phyloP scores from a whole-genome alignment of 805 yeast species.

The Teunomyces atbi region DNA sequence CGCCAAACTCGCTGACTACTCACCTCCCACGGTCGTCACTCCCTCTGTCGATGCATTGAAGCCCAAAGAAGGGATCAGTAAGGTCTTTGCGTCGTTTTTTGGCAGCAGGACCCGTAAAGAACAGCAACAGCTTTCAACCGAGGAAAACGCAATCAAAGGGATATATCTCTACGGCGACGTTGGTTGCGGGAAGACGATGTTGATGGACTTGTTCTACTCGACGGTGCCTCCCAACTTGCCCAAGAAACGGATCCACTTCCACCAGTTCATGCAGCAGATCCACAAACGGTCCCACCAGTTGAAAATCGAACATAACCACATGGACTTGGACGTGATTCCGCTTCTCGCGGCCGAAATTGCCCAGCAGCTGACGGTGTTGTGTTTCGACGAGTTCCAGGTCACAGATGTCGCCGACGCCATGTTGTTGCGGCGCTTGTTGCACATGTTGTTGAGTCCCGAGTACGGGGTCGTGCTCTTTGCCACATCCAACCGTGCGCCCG shows the following conservation, averaged over 20 bases:
- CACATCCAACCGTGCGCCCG: constrained; percentile 94
- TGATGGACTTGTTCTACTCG: constrained; percentile 90
- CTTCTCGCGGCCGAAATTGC: constrained; percentile 81
- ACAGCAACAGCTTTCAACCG: constrained; percentile 4
- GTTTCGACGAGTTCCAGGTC: constrained; percentile 97
- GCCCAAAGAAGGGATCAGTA: constrained; percentile 47
- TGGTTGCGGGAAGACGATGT: constrained; percentile 98
- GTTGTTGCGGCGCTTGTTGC: constrained; percentile 76
- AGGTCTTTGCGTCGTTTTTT: constrained; percentile 26
- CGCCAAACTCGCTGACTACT: constrained; percentile 49
- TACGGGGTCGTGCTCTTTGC: constrained; percentile 88
- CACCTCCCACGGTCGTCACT: constrained; percentile 57
- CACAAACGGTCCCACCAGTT: constrained; percentile 86
- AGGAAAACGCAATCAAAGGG: constrained; percentile 58
- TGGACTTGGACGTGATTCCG: constrained; percentile 79
- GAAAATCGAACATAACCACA: constrained; percentile 50
- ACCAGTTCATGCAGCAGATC: constrained; percentile 92
- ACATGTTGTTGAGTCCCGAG: constrained; percentile 62
- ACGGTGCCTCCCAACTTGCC: constrained; percentile 78
- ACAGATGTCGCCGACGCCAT: constrained; percentile 99
- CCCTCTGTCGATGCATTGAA: constrained; percentile 53
- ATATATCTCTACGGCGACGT: constrained; percentile 95
- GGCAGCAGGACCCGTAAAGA: constrained; percentile 1
- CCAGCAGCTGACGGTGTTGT: constrained; percentile 68
- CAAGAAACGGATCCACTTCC: constrained; percentile 86